Conservation (phyloP, 2,329 filamentous ascomycete genomes). For the Niveomyces coronatus region DNA sequence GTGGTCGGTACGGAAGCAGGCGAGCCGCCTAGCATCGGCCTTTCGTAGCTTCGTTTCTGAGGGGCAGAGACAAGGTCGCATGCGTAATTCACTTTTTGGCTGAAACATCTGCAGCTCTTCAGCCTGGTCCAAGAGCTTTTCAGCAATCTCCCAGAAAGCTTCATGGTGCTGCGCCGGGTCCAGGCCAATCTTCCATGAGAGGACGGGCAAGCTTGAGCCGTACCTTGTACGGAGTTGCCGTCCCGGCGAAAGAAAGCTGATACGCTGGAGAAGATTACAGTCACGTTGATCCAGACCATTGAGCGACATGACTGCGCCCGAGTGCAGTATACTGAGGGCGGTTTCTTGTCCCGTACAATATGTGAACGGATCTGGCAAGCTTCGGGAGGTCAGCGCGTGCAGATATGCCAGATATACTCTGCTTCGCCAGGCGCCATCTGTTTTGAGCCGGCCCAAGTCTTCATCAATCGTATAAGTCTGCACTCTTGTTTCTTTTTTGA, state of each 20-base stretch:
- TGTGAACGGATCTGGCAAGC: slow-evolving; percentile 38
- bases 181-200: not conserved
- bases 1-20: not conserved
- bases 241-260: not conserved
- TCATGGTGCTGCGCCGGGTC: not conserved
- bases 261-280: not conserved
- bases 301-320: slow-evolving; percentile 35
- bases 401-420: slow-evolving; percentile 39
- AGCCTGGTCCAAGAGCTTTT: not conserved
- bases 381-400: slow-evolving; percentile 42
- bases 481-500: not conserved
- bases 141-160: not conserved
- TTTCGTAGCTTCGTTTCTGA: not conserved
- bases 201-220: not conserved
- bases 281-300: not conserved
- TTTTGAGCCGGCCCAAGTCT: slow-evolving; percentile 21
- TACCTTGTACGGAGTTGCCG: not conserved
- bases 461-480: not conserved
- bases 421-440: slow-evolving; percentile 39
- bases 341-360: slow-evolving; percentile 41
- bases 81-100: rapidly evolving
- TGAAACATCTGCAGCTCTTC: not conserved
- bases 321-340: slow-evolving; percentile 35
- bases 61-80: too few relatives aligned
- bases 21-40: not conserved